Percentiles rank a stretch among this genome's conserved stretches.
Conservation (phyloP, 2,329 filamentous ascomycete genomes). For the Botrytis fragariae region DNA sequence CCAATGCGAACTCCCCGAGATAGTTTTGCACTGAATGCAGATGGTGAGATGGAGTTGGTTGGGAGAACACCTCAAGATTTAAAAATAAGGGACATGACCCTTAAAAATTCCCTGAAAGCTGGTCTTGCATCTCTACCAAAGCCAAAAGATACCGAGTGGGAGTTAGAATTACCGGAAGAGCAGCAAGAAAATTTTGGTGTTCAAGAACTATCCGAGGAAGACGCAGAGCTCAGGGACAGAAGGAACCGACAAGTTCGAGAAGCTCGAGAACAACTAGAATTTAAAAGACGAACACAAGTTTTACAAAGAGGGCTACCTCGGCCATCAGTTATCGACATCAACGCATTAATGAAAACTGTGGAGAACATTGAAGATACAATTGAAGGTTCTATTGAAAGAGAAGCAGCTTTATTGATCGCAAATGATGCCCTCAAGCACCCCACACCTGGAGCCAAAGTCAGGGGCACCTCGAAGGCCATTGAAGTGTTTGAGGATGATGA, state of each 20-base stretch:
- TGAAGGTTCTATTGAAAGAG: conserved; percentile 68
- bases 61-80: conserved; percentile 76
- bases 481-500: conserved; percentile 66
- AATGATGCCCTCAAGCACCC: conserved; percentile 77
- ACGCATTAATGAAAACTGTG: conserved; percentile 63
- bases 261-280: conserved; percentile 68
- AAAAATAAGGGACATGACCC: conserved; percentile 65
- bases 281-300: conserved; percentile 83
- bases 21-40: conserved; percentile 76
- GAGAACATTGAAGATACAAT: conserved; percentile 60
- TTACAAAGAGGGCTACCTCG: conserved; percentile 81
- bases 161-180: conserved; percentile 87
- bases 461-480: conserved; percentile 58
- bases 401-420: conserved; percentile 76
- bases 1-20: conserved; percentile 87
- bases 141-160: conserved; percentile 91
- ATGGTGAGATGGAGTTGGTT: conserved; percentile 62
- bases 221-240: conserved; percentile 71
- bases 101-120: conserved; percentile 66
- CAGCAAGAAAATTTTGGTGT: conserved; percentile 55
- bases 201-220: conserved; percentile 55
- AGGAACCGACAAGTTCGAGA: conserved; percentile 72
- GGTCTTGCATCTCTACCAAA: conserved; percentile 82
- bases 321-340: conserved; percentile 69
- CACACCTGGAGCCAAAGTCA: conserved; percentile 63